These are phyloP conservation scores for Hura crepitans DNA, from an alignment of 441 rosid species.

Conservation along the genomic window DNA sequence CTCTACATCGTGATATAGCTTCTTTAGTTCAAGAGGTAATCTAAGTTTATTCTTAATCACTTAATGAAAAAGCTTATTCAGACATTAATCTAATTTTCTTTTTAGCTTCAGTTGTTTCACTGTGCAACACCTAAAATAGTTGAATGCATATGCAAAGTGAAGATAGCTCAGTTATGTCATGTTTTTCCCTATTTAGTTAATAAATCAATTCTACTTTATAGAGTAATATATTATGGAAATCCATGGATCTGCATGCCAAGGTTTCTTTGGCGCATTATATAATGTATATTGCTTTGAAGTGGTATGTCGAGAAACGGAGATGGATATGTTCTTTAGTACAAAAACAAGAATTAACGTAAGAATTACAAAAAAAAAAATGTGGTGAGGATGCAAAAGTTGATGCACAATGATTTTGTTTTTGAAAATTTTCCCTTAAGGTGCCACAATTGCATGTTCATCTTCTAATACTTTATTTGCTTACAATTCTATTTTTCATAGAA, in stretches of 20 bases:
- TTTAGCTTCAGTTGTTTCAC: conserved; percentile 52
- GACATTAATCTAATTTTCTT: conserved; percentile 17
- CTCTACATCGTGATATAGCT: conserved; percentile 32
- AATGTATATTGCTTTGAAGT: too few relatives aligned
- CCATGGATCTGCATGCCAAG: background rate
- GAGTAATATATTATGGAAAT: background rate
- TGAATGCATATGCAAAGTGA: conserved; percentile 69
- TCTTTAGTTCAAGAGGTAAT: conserved; percentile 65
- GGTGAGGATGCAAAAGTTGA: too few relatives aligned
- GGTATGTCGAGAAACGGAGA: too few relatives aligned
- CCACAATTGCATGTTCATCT: too few relatives aligned
- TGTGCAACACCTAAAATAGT: conserved; percentile 51
- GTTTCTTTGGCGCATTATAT: background rate
- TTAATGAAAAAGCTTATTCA: background rate
- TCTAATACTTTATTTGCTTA: too few relatives aligned
- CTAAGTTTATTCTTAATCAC: conserved; percentile 2
- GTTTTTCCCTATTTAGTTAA: conserved; percentile 6
- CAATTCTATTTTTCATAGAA: too few relatives aligned
- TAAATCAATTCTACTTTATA: background rate
- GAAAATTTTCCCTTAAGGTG: too few relatives aligned
- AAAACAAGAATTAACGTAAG: too few relatives aligned
- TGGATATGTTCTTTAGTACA: too few relatives aligned
- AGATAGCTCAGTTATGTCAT: conserved; percentile 80
- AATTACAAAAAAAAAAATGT: too few relatives aligned
- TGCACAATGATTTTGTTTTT: too few relatives aligned